Evolutionary conservation across 495 filamentous ascomycete species (phyloP), one percentile per base, ranked within the genome.

Genomic region (Lasiosphaeria miniovina): DNA sequence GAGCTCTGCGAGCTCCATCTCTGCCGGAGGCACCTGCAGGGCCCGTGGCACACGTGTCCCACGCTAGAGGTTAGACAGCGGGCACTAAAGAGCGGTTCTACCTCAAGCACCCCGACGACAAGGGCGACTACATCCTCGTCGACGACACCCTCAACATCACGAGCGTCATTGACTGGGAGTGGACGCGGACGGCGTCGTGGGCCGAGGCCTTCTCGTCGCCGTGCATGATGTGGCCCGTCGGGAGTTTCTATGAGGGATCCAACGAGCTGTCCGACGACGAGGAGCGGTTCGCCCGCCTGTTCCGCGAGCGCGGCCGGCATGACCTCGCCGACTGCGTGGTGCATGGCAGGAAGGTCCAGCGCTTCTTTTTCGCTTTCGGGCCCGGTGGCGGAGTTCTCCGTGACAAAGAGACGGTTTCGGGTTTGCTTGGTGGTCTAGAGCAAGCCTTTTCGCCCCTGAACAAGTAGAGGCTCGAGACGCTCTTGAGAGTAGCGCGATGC

Each of bases 201-300:
- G 54, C 48, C 14, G 41, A 48, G 31, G 43, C 43, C 31, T 56
- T 56, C 54, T 38, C 54, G 4, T 56, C 54, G 40, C 54, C 54
- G 31, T 56, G 43, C 41, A 56, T 56, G 54, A 56, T 56, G 54
- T 55, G 54, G 54, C 54, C 54, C 9, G 54, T 56, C 12, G 54
- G 9, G 6, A 7, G 33, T 0, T 54, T 54, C 36, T 54, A 54
- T 17, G 52, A 54, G 4, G 52, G 52, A 12, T 41, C 8, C 6
- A 54, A 54, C 36, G 52, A 54, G 15, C 52, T 54, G 36, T 32
- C 52, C 14, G 52, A 54, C 11, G 52, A 54, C 1, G 52, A 54
- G 52, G 9, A 32, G 36, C 15, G 6, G 6, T 34, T 54, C 4
- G 52, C 52, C n/a, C 12, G 12, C 52, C 14, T 54, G 36, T 54